These are phyloP conservation scores for Arabidopsis thaliana DNA, from an alignment of 345 rosid genomes.

Conservation along the genomic window TAIR10.1 NC_003075.7:12810501-12811000, in stretches of 20 bases:
- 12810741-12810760: slow-evolving; percentile 9
- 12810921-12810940: slow-evolving; percentile 78
- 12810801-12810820: slow-evolving; percentile 14
- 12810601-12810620: background rate
- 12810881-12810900: slow-evolving; percentile 70
- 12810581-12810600: background rate
- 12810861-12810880: slow-evolving; percentile 62
- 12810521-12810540: background rate
- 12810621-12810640: slow-evolving; percentile 4
- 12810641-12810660: background rate
- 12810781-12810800: background rate
- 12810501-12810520: background rate
- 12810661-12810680: background rate
- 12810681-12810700: background rate
- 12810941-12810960: slow-evolving; percentile 80
- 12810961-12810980: slow-evolving; percentile 68
- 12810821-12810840: slow-evolving; percentile 13
- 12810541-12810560: background rate
- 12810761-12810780: background rate
- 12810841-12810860: slow-evolving; percentile 16
- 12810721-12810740: slow-evolving; percentile 4
- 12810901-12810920: slow-evolving; percentile 76
- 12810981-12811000: slow-evolving; percentile 89
- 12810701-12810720: background rate
- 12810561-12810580: background rate